Evolutionary conservation across 2,329 filamentous ascomycete species (phyloP), one percentile per base, ranked within the genome.

Genomic region (Microcera coccophila): DNA sequence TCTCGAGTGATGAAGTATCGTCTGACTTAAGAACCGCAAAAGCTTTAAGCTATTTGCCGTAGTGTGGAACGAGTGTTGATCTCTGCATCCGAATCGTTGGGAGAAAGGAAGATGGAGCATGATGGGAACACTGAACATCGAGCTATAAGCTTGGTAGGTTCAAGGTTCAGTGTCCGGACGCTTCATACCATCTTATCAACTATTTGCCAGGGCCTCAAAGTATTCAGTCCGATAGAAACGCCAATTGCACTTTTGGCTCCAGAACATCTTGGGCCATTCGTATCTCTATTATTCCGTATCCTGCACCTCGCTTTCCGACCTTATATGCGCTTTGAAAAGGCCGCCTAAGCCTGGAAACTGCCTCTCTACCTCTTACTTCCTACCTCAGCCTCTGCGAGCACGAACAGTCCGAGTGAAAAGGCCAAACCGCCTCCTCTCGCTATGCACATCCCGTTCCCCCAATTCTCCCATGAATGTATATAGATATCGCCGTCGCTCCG

Each of bases 201-300:
- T n/a, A n/a, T n/a, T n/a, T n/a, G n/a, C n/a, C n/a, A n/a, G n/a
- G n/a, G n/a, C n/a, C n/a, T n/a, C n/a, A n/a, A n/a, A n/a, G n/a
- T n/a, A n/a, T n/a, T n/a, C n/a, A n/a, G n/a, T n/a, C n/a, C n/a
- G n/a, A n/a, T n/a, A n/a, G n/a, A 26, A 12, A 26, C 22, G 22
- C 7, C 22, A 12, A 7, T 26, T 26, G 12, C 7, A 26, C 7
- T 7, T 26, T 26, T 26, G 22, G 7, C 7, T 7, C 22, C 9
- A 32, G 36, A 43, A 28, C 21, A 37, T 26, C 34, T 22, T 42
- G 34, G 22, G 34, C 38, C 42, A 33, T 28, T 48, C 53, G 47
- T 48, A 52, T 43, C 38, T 54, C 41, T 55, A 49, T 55, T 50
- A 48, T 40, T 42, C 45, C 53, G 50, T 58, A 53, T 53, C 47